Evolutionary conservation across 179 eudicot genomes (phyloP).

Genomic region (Silene noctiflora): DNA sequence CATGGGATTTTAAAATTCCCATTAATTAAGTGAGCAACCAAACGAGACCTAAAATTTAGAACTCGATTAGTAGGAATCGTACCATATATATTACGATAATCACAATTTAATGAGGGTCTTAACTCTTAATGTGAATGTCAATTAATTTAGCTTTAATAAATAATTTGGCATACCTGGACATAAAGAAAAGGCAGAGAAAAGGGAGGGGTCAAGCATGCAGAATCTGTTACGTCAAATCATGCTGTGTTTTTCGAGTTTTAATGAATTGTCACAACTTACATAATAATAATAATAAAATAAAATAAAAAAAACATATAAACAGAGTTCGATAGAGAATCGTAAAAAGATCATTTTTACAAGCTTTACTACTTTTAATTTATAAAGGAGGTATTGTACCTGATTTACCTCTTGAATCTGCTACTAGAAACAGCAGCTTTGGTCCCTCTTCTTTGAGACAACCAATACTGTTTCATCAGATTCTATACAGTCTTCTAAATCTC

Average conservation of each 20-base stretch:
- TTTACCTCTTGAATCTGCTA: slow-evolving; percentile 1
- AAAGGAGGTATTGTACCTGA: too few relatives aligned
- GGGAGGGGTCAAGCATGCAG: slow-evolving; percentile 33
- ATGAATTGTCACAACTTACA: slow-evolving; percentile 10
- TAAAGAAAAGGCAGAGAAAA: not conserved
- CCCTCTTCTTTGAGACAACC: not conserved
- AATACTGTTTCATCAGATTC: too few relatives aligned
- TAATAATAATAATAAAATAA: too few relatives aligned
- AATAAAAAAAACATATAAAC: not conserved
- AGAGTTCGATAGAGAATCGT: not conserved
- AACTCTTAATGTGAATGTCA: too few relatives aligned
- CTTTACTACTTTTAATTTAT: not conserved
- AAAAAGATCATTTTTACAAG: not conserved
- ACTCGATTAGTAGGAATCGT: too few relatives aligned
- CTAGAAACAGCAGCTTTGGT: slow-evolving; percentile 15
- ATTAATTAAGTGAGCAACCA: too few relatives aligned
- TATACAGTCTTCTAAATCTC: too few relatives aligned
- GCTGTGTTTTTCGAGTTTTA: not conserved
- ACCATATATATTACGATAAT: too few relatives aligned
- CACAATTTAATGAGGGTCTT: too few relatives aligned
- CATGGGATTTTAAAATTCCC: too few relatives aligned
- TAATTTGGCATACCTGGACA: not conserved
- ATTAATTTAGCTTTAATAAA: too few relatives aligned
- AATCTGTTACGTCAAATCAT: slow-evolving; percentile 44
- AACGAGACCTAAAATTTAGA: too few relatives aligned